A percentile compares a stretch with the other conserved stretches of the same genome.
Conservation (phyloP, 768 basidiomycete genomes). For the Suillus bovinus region DNA sequence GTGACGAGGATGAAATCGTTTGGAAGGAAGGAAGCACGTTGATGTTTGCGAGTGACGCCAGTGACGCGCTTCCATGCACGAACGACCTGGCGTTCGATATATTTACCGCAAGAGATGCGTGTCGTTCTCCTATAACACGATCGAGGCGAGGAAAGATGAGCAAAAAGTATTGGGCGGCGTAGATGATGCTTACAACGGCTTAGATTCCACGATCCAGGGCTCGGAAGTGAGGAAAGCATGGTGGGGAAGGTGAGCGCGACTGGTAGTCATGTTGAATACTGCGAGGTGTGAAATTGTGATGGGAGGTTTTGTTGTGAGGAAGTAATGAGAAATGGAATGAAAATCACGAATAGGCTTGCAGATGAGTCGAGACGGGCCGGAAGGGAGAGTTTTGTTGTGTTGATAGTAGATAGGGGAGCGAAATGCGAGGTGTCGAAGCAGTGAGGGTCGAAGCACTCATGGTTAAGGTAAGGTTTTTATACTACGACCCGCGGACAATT, state of each 20-base stretch:
- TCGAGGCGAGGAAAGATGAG: conserved; percentile 2
- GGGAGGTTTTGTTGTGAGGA: background rate
- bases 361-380: background rate
- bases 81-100: conserved; percentile 58
- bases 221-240: conserved; percentile 23
- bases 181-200: conserved; percentile 22
- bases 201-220: conserved; percentile 26
- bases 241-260: conserved; percentile 10
- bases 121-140: conserved; percentile 21
- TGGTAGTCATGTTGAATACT: background rate
- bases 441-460: background rate
- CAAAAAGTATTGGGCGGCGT: background rate
- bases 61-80: conserved; percentile 65
- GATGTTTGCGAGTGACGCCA: conserved; percentile 48
- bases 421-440: background rate
- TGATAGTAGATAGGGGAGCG: background rate
- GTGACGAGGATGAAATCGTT: conserved; percentile 66
- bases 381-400: background rate
- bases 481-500: background rate
- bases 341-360: conserved; percentile 11
- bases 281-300: background rate
- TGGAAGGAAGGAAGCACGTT: conserved; percentile 54
- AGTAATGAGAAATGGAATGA: conserved; percentile 22
- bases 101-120: conserved; percentile 40
- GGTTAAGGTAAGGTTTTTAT: background rate